Base-by-base conservation (phyloP, 2,329 filamentous ascomycete species). In the Xenosphaeropsis pyriputrescens region DNA sequence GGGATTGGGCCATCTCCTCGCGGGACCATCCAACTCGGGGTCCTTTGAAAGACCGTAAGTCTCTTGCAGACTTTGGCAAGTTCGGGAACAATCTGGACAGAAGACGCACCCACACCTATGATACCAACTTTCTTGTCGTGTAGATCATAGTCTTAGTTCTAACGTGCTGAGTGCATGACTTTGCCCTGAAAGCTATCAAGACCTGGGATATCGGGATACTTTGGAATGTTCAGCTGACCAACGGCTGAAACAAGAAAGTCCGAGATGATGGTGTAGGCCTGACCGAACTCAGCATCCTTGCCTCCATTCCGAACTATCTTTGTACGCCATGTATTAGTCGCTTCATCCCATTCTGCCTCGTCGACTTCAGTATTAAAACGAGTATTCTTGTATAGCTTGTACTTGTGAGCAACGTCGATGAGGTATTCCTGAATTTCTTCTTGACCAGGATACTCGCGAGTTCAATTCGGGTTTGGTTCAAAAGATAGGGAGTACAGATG, bases 401-500 rank as follows among this genome's bases (percentile, higher is more conserved):
- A 68, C 46, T 83, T 79, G 6, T 60, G 59, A 0, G 78, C 76
- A 3, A 80, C 54, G 0, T 55, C 54, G 46, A 79, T 66, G 74
- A 76, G 76, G 50, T 85, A 85, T 13, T 71, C 64, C 6, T 65
- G 59, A 41, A 85, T 85, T 52, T 85, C 80, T 4, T 59, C 52
- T 0, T 78, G 79, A 26, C 72, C 70, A 0, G 79, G 70, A 48
- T 81, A 85, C 42, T 76, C 65, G 46, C 82, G 74, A 0, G 66
- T 67, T 80, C 80, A 85, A 45, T 80, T 64, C 0, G 67, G 70
- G 39, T 84, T 84, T 1, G 77, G 75, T 6, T 65, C 63, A 51
- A 82, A 84, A 0, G 72, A 75, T 6, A 70, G 70, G 49, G 83
- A 78, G 47, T 85, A 85, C 15, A 78, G 75, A 51, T 82, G 75